These are phyloP conservation scores for Vitis hybrid DNA, from an alignment of 177 flowering plant species.

Conservation along the genomic window DNA sequence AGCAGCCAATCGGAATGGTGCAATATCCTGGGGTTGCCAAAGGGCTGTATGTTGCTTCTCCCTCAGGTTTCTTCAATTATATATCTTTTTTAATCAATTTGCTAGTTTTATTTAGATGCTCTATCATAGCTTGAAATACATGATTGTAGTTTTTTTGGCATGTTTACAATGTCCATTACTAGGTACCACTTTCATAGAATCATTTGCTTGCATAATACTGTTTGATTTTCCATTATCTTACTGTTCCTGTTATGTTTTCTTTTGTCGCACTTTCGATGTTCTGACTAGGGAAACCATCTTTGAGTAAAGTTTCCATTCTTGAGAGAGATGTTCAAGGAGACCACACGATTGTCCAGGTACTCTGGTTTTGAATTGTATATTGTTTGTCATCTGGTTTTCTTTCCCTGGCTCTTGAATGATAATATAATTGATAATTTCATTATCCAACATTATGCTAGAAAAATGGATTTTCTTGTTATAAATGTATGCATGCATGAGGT, in stretches of 20 bases:
- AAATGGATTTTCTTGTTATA: no score
- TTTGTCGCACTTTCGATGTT: not conserved
- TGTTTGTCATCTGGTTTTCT: not conserved
- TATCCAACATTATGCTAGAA: no score
- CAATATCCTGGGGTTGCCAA: conserved; percentile 87
- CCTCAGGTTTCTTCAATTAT: conserved; percentile 57
- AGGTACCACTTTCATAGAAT: not conserved
- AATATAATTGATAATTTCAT: no score
- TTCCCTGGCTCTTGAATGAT: no score
- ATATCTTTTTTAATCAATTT: not conserved
- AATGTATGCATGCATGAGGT: no score
- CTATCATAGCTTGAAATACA: not conserved
- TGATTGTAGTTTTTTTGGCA: not conserved
- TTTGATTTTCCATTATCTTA: not conserved
- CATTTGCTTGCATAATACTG: not conserved
- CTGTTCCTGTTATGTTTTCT: not conserved
- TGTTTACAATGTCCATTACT: no score
- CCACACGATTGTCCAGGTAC: conserved; percentile 74
- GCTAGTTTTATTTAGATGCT: not conserved
- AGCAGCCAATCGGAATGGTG: conserved; percentile 77
- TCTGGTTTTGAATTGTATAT: conserved; percentile 6
- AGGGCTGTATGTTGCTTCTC: conserved; percentile 87
- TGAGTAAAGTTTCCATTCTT: conserved; percentile 78
- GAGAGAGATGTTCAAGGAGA: conserved; percentile 60
- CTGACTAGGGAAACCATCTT: conserved; percentile 80